Conservation (phyloP, 148 eudicot genomes). For the Selenicereus undatus region DNA sequence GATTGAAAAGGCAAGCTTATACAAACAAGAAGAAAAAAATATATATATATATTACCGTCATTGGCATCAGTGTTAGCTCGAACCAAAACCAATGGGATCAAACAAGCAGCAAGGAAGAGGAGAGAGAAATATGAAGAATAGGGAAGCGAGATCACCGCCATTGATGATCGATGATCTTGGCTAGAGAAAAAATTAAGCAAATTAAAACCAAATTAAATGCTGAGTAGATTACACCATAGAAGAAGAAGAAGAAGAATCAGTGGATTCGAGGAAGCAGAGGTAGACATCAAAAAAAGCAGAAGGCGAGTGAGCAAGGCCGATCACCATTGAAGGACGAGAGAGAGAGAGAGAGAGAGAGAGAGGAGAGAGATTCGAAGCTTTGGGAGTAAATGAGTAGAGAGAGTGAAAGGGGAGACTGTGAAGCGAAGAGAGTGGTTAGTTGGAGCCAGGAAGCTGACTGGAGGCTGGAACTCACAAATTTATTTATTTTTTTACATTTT, state of each 20-base stretch:
- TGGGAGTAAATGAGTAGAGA: constrained; percentile 26
- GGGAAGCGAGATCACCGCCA: constrained; percentile 9
- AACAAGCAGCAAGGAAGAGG: constrained; percentile 18
- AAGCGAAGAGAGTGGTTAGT: constrained; percentile 2
- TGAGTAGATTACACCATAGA: constrained; percentile 4
- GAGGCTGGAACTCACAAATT: neutral
- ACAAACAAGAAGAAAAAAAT: neutral
- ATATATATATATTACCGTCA: constrained; percentile 39
- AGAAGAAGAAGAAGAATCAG: neutral
- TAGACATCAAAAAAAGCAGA: constrained; percentile 7
- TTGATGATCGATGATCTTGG: neutral
- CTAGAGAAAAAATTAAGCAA: neutral
- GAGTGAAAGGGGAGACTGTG: neutral
- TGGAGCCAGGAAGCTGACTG: neutral
- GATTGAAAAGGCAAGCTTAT: neutral
- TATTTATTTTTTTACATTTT: neutral
- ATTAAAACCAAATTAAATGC: neutral
- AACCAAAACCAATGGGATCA: constrained; percentile 35
- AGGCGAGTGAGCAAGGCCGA: constrained; percentile 1
- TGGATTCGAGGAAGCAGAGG: constrained; percentile 7
- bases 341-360: constrained; percentile 6
- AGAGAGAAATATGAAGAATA: constrained; percentile 14
- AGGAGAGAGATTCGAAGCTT: constrained; percentile 7
- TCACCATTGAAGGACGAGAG: constrained; percentile 32
- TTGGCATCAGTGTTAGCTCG: constrained; percentile 62